Percentiles rank a stretch among this genome's conserved stretches.
phyloP scores from a whole-genome alignment of 1,284 basidiomycete genomes.

The Cryptococcus sp. region DNA sequence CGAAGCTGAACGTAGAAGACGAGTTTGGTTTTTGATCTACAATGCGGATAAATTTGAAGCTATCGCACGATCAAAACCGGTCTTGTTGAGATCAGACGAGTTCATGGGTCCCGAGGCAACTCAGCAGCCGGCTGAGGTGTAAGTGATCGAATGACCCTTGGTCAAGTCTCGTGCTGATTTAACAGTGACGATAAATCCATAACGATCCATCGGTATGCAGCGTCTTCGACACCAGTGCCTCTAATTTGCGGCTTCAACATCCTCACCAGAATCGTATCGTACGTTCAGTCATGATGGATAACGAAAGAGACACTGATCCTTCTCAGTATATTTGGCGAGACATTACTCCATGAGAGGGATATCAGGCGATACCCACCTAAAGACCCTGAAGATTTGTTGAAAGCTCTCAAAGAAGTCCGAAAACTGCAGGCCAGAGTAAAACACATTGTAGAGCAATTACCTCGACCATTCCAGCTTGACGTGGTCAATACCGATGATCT shows the following conservation, averaged over 20 bases:
- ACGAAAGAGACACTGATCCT: neutral
- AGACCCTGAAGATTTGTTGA: constrained; percentile 17
- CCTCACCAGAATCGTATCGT: constrained; percentile 19
- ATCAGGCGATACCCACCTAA: constrained; percentile 13
- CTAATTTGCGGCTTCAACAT: constrained; percentile 22
- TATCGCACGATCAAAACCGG: constrained; percentile 12
- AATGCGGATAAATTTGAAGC: constrained; percentile 31
- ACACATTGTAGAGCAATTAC: constrained; percentile 11
- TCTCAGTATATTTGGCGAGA: constrained; percentile 21
- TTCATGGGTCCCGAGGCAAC: constrained; percentile 22
- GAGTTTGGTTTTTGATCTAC: constrained; percentile 23
- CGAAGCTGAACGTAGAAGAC: constrained; percentile 20
- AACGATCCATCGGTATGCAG: constrained; percentile 13
- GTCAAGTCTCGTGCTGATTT: neutral
- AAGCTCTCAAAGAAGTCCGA: constrained; percentile 12
- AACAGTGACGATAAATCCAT: constrained; percentile 19
- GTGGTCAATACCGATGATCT: constrained; percentile 4
- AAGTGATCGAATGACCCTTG: neutral
- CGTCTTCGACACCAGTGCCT: constrained; percentile 13
- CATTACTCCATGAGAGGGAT: constrained; percentile 19
- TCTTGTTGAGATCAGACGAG: constrained; percentile 23
- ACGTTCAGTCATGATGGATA: neutral
- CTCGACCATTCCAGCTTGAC: constrained; percentile 17
- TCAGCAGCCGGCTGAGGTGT: constrained; percentile 20
- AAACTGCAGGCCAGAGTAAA: constrained; percentile 11